phyloP scores from a whole-genome alignment of 306 rosid genomes.

The Senna siamea region DNA sequence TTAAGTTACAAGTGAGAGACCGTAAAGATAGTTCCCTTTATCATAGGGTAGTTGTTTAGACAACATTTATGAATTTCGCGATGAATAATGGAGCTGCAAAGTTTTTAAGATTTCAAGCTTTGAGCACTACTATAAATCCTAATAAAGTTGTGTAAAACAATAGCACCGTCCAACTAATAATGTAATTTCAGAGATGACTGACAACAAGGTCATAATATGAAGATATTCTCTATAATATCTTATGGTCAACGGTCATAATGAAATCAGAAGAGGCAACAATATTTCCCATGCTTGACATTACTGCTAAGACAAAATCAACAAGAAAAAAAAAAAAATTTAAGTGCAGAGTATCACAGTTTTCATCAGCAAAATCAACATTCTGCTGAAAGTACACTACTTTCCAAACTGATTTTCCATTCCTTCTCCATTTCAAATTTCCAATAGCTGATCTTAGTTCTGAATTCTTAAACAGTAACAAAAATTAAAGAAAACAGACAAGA shows the following conservation, averaged over 20 bases:
- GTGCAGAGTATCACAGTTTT: too few relatives aligned
- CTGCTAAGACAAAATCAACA: neutral
- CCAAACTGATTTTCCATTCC: neutral
- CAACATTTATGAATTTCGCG: neutral
- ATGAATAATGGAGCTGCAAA: neutral
- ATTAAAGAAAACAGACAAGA: too few relatives aligned
- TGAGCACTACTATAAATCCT: neutral
- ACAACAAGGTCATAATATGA: neutral
- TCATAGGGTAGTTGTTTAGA: neutral
- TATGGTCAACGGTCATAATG: neutral
- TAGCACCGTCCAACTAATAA: neutral
- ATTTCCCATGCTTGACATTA: too few relatives aligned
- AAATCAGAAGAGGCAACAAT: neutral
- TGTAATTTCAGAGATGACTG: neutral
- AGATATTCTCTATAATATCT: neutral
- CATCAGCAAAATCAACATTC: slow-evolving; percentile 7
- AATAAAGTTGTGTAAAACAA: neutral
- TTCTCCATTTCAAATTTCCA: neutral
- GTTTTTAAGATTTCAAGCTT: neutral
- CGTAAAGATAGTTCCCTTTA: neutral
- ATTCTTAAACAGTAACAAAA: too few relatives aligned
- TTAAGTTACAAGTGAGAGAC: neutral
- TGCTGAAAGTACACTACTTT: neutral
- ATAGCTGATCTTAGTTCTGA: neutral
- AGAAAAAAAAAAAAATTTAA: too few relatives aligned